Evolutionary conservation across 495 filamentous ascomycete species (phyloP).

Genomic region (Penicillium tannophilum): DNA sequence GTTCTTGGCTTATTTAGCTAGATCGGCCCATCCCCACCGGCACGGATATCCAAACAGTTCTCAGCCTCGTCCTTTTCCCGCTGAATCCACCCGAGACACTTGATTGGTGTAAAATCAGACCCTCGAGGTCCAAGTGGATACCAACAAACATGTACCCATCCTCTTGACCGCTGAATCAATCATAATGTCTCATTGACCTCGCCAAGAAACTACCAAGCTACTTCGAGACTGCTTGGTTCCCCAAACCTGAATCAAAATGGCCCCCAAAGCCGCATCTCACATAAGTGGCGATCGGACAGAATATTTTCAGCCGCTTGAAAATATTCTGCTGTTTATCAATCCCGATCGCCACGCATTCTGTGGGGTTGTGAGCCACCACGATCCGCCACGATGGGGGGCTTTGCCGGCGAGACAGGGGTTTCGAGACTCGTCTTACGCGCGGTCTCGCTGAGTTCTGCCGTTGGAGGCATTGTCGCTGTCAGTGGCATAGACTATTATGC

Average conservation of each 20-base stretch:
- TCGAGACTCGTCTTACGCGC: neutral
- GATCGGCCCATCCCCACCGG: too few species aligned
- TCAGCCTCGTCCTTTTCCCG: too few species aligned
- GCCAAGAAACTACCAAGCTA: neutral
- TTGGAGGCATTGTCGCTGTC: neutral
- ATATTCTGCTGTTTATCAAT: too few species aligned
- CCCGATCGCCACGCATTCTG: too few species aligned
- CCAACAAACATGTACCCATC: too few species aligned
- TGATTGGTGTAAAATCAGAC: too few species aligned
- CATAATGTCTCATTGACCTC: neutral
- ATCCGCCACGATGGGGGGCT: neutral
- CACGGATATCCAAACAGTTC: too few species aligned
- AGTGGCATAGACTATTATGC: neutral
- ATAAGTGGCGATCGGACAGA: neutral
- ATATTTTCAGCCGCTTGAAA: too few species aligned
- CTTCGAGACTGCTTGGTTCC: neutral
- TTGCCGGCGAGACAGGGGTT: neutral
- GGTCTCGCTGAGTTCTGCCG: neutral
- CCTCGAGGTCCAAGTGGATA: too few species aligned
- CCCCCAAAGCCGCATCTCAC: neutral
- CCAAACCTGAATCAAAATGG: neutral
- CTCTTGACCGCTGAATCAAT: neutral
- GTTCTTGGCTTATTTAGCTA: too few species aligned
- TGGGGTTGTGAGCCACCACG: too few species aligned
- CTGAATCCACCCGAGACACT: too few species aligned